These are phyloP conservation scores for Cyberlindnera misumaiensis DNA, from an alignment of 805 yeast species.

Conservation along the genomic window DNA sequence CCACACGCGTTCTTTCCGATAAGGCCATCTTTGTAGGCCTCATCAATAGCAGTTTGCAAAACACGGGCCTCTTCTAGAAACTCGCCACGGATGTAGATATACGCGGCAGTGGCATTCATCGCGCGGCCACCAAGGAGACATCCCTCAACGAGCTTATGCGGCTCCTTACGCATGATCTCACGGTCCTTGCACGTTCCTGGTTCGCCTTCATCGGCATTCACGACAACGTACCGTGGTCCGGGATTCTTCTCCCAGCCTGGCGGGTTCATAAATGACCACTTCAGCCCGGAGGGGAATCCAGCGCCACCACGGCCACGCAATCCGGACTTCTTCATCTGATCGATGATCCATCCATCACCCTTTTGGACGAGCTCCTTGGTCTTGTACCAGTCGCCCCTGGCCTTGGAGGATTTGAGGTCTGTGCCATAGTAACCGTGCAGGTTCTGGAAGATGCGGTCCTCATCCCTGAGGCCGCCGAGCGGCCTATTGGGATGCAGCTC, in stretches of 20 bases:
- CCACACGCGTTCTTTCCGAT: constrained; percentile 86
- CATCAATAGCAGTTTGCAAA: constrained; percentile 78
- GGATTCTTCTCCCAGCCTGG: constrained; percentile 90
- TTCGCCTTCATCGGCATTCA: constrained; percentile 92
- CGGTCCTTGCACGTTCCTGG: constrained; percentile 94
- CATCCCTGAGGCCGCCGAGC: constrained; percentile 74
- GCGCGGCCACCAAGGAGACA: constrained; percentile 85
- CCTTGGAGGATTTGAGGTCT: constrained; percentile 62
- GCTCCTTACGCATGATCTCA: constrained; percentile 86
- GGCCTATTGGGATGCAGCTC: constrained; percentile 43
- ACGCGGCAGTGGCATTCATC: constrained; percentile 91
- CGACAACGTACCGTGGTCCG: constrained; percentile 86
- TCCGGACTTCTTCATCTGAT: constrained; percentile 79
- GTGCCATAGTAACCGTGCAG: constrained; percentile 69
- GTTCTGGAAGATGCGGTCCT: constrained; percentile 84
- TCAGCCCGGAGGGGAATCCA: constrained; percentile 85
- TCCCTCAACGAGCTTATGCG: constrained; percentile 89
- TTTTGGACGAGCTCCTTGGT: constrained; percentile 78
- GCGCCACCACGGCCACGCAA: constrained; percentile 93
- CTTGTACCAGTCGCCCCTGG: constrained; percentile 89
- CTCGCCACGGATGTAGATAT: constrained; percentile 87
- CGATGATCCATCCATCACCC: constrained; percentile 88
- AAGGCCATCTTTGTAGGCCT: constrained; percentile 75
- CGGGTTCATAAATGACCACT: constrained; percentile 93
- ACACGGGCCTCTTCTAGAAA: constrained; percentile 74